These are phyloP conservation scores for Tetrastigma voinierianum DNA, from an alignment of 164 flowering plant genomes.

Conservation along the genomic window DNA sequence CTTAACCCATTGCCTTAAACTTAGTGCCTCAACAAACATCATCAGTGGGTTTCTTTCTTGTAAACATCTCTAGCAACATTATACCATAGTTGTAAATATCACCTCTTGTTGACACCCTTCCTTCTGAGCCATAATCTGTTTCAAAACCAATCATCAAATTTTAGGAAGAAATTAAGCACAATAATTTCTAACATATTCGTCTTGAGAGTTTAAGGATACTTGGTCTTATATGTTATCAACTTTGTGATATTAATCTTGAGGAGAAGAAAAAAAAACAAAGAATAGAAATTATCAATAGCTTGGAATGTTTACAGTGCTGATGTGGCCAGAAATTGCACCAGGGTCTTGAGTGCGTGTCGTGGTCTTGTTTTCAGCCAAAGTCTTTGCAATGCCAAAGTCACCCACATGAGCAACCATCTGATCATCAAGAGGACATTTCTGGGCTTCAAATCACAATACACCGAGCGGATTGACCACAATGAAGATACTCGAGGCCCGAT, in stretches of 20 bases:
- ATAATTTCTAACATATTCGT: too few relatives aligned
- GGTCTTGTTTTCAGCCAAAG: too few relatives aligned
- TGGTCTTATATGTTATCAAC: too few relatives aligned
- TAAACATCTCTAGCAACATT: constrained; percentile 25
- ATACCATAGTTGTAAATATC: constrained; percentile 32
- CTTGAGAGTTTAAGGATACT: too few relatives aligned
- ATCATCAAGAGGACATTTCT: too few relatives aligned
- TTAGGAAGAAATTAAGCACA: neutral
- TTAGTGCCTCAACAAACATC: constrained; percentile 17
- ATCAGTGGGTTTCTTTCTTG: constrained; percentile 24
- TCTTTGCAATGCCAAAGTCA: too few relatives aligned
- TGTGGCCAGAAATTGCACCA: constrained; percentile 12
- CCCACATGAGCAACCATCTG: too few relatives aligned
- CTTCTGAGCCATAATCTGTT: constrained; percentile 23
- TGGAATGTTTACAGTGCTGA: constrained; percentile 14
- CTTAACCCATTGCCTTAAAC: too few relatives aligned
- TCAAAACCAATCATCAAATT: neutral
- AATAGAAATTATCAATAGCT: too few relatives aligned
- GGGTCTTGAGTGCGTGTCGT: constrained; percentile 13
- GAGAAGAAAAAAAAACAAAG: too few relatives aligned
- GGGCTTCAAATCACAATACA: too few relatives aligned
- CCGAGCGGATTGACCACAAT: constrained; percentile 18
- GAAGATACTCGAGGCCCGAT: constrained; percentile 17
- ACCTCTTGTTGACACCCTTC: constrained; percentile 23
- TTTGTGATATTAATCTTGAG: too few relatives aligned